Base-by-base conservation (phyloP, 805 yeast species). In the Saccharomycopsis sp. region DNA sequence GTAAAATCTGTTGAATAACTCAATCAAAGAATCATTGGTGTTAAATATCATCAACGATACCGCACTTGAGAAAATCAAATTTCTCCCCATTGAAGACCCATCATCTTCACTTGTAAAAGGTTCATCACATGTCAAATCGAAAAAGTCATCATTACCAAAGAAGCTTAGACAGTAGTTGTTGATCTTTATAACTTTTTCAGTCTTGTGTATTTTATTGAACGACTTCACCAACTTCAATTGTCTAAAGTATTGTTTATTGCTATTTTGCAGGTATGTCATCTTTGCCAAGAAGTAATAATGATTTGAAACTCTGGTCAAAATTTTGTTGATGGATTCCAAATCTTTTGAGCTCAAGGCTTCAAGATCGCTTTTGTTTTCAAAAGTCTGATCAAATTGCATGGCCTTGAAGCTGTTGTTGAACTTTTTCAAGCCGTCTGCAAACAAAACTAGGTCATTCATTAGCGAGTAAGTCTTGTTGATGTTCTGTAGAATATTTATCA, bases 381-480 rank as follows among this genome's bases (percentile, higher is more conserved):
- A 19, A 13, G 38, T 16, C 35, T 12, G 12, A n/a, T 34, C 38
- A 23, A 43, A 36, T 5, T 12, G 31, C 21, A 41, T 16, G 5
- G 17, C 16, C 12, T 45, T 45, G 22, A 41, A 33, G 15, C 25
- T 17, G 13, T 9, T 18, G 21, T 46, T 46, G 27, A 42, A 36
- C 17, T 19, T 17, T 18, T 61, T 68, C 20, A 65, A 55, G 43
- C 64, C 54, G 23, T 61, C 51, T 30, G 65, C 51, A 43, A 66
- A 65, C 42, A 59, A 59, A 21, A 61, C 53, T 5, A 64, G 53
- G 4, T 67, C 67, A 34, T 71, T 52, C 16, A 68, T 49, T 31
- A 68, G 50, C 23, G 54, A 53, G 36, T 59, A 50, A 1, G 71
- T 65, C 1, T 53, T 42, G 43, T 68, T 70, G 4, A 67, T 53